Evolutionary conservation across 192 early-diverging fungal species (phyloP).

Genomic region (Backusella macrospora): DNA sequence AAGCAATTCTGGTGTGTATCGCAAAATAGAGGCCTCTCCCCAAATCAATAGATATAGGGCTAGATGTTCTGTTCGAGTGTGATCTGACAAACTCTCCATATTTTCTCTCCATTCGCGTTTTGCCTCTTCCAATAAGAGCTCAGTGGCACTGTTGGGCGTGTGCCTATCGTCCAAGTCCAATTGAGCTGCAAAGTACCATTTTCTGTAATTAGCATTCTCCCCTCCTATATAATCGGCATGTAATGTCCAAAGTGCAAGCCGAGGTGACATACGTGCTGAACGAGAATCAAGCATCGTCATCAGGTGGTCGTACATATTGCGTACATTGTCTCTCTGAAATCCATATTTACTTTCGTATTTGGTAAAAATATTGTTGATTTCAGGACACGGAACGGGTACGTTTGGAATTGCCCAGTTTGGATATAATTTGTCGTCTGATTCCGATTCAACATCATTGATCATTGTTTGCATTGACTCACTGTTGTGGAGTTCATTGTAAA

Average conservation of each 20-base stretch:
- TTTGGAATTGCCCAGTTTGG: constrained; percentile 21
- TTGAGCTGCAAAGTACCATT: constrained; percentile 71
- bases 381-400: constrained; percentile 19
- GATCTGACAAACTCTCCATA: constrained; percentile 63
- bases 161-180: constrained; percentile 51
- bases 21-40: constrained; percentile 66
- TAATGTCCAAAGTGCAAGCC: constrained; percentile 60
- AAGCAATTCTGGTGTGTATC: constrained; percentile 65
- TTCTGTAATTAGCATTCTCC: constrained; percentile 68
- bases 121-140: constrained; percentile 34
- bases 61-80: constrained; percentile 58
- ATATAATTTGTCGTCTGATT: not conserved
- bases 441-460: not conserved
- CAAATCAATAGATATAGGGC: constrained; percentile 67
- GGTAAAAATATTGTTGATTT: constrained; percentile 60
- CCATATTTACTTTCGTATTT: constrained; percentile 59
- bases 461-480: constrained; percentile 5
- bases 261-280: constrained; percentile 65
- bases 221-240: constrained; percentile 72
- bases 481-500: constrained; percentile 11
- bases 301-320: constrained; percentile 66
- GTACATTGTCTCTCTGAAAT: constrained; percentile 66
- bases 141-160: constrained; percentile 17
- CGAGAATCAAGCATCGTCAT: constrained; percentile 70
- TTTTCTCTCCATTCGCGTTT: constrained; percentile 54